phyloP scores from a whole-genome alignment of 139 green algal species.

The Picochlorum sp. region DNA sequence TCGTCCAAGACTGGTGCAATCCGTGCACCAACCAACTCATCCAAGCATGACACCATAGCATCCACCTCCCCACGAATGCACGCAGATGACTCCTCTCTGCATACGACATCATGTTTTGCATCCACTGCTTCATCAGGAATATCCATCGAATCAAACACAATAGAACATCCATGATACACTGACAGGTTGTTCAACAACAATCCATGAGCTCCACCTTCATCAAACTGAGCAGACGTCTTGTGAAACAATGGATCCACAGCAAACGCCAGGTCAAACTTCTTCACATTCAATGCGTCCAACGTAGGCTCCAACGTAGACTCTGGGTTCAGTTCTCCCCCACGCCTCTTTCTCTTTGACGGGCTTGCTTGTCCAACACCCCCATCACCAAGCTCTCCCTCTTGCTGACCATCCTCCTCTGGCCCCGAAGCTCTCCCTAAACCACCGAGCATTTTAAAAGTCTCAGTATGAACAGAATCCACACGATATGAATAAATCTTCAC shows the following conservation, averaged over 20 bases:
- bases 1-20: slow-evolving; percentile 20
- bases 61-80: slow-evolving; percentile 5
- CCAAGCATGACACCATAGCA: neutral
- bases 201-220: slow-evolving; percentile 66
- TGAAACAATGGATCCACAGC: slow-evolving; percentile 75
- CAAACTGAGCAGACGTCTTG: slow-evolving; percentile 79
- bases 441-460: slow-evolving; percentile 65
- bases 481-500: slow-evolving; percentile 84
- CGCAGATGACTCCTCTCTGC: neutral
- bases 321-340: slow-evolving; percentile 27
- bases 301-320: slow-evolving; percentile 51
- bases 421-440: slow-evolving; percentile 40
- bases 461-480: slow-evolving; percentile 75
- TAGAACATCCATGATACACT: slow-evolving; percentile 52
- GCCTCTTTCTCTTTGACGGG: slow-evolving; percentile 13
- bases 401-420: slow-evolving; percentile 10
- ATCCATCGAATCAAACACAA: slow-evolving; percentile 72
- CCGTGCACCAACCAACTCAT: neutral
- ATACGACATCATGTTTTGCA: neutral
- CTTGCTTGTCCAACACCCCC: slow-evolving; percentile 11
- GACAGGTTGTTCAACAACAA: slow-evolving; percentile 72
- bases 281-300: slow-evolving; percentile 58
- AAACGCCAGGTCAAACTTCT: slow-evolving; percentile 67
- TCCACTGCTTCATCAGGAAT: slow-evolving; percentile 35
- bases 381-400: slow-evolving; percentile 17